Base-by-base conservation (phyloP, 164 flowering plant species). In the Litsea cubeba region DNA sequence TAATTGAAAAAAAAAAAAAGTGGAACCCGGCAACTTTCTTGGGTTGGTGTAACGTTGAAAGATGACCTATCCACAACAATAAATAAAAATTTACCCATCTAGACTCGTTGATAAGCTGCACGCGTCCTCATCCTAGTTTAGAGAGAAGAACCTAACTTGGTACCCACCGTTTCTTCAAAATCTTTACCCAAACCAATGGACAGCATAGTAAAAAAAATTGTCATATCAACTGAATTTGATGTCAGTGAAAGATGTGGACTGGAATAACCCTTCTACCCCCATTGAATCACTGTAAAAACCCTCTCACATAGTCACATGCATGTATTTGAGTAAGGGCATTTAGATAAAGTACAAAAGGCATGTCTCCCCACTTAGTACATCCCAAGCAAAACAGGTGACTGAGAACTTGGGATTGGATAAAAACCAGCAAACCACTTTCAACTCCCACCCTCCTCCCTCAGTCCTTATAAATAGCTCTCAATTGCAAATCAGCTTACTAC, bases 401-500 rank as follows among this genome's bases (percentile, higher is more conserved):
- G 51, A 8, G 71, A 46, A 4, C 51, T 46, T 40, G 22, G 71
- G 11, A 22, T 68, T 68, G 11, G 2, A 68, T 2, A 22, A 68
- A 68, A 68, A 68, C 71, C 71, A 68, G 40, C 71, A 68, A 68
- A 68, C 71, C 5, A 1, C 54, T 22, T 46, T 46, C 54, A 35
- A 68, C 71, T 12, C 0, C 71, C 71, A n/a, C 71, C n/a, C 6
- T 25, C 32, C 15, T 7, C 71, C 2, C 17, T 54, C 25, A 12
- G 30, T 18, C 3, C 26, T 50, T 68, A 68, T 68, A 68, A 68
- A 68, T 68, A n/a, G 2, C 46, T 11, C 69, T 20, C 26, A 35
- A 18, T 35, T 8, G 22, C 17, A 22, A n/a, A 17, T 14, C 50
- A 10, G n/a, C 40, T 22, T 68, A 0, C 71, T 35, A n/a, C 20